phyloP scores from a whole-genome alignment of 805 yeast species.

The Spathaspora passalidarum region DNA sequence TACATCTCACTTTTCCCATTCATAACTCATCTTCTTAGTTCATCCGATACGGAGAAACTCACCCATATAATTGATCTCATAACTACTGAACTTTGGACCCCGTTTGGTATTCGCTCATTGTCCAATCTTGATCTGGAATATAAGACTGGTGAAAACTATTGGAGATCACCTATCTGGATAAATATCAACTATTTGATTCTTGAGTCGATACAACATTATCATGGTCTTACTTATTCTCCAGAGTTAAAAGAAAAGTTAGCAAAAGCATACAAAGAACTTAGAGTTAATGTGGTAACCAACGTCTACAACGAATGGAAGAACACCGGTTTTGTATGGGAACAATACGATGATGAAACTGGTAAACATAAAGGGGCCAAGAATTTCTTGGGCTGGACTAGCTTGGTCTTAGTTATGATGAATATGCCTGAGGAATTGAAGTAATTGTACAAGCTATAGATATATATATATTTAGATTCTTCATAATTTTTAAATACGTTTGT shows the following conservation, averaged over 20 bases:
- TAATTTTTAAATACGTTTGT: no score
- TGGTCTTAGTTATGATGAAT: slow-evolving; percentile 75
- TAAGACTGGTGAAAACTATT: slow-evolving; percentile 83
- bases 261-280: slow-evolving; percentile 51
- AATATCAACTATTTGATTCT: slow-evolving; percentile 82
- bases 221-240: slow-evolving; percentile 19
- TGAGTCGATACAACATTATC: slow-evolving; percentile 64
- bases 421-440: no score
- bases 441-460: not conserved
- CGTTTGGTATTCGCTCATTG: slow-evolving; percentile 77
- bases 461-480: not conserved
- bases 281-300: slow-evolving; percentile 66
- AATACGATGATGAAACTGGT: slow-evolving; percentile 78
- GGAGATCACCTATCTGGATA: slow-evolving; percentile 95
- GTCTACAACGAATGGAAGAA: slow-evolving; percentile 64
- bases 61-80: slow-evolving; percentile 53
- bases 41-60: slow-evolving; percentile 44
- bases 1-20: slow-evolving; percentile 83
- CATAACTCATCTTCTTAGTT: slow-evolving; percentile 58
- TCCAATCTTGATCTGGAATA: slow-evolving; percentile 64
- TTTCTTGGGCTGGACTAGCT: slow-evolving; percentile 92
- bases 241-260: slow-evolving; percentile 35
- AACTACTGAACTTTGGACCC: slow-evolving; percentile 66
- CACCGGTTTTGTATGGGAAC: slow-evolving; percentile 89
- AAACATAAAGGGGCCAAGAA: slow-evolving; percentile 77